These are phyloP conservation scores for Rosellinia necatrix DNA, from an alignment of 2,329 filamentous ascomycete species.

Conservation along the genomic window DNA sequence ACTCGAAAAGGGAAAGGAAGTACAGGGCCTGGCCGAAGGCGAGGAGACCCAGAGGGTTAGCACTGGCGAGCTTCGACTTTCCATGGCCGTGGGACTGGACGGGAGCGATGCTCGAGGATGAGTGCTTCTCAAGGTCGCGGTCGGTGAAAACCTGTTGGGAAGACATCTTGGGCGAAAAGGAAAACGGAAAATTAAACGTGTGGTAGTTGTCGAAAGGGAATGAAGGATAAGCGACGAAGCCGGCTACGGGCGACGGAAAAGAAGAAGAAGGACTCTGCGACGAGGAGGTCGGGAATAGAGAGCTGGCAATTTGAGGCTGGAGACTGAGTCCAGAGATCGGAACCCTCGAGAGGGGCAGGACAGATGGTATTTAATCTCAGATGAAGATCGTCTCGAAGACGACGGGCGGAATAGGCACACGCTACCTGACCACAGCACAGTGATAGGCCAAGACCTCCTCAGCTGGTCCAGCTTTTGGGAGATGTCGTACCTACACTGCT, in stretches of 20 bases:
- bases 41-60: slow-evolving; percentile 42
- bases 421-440: not conserved
- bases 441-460: slow-evolving; percentile 26
- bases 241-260: slow-evolving; percentile 23
- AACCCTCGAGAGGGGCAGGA: slow-evolving; percentile 19
- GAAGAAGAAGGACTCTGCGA: slow-evolving; percentile 25
- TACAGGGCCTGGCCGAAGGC: slow-evolving; percentile 44
- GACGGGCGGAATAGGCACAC: slow-evolving; percentile 2
- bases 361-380: slow-evolving; percentile 29
- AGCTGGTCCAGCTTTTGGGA: slow-evolving; percentile 24
- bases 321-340: slow-evolving; percentile 8
- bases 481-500: slow-evolving; percentile 8
- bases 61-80: slow-evolving; percentile 32
- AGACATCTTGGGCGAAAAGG: slow-evolving; percentile 21
- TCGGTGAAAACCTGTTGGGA: slow-evolving; percentile 30
- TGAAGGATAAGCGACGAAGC: slow-evolving; percentile 10
- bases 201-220: slow-evolving; percentile 16
- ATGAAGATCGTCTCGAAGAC: slow-evolving; percentile 19
- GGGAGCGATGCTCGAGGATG: slow-evolving; percentile 24
- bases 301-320: slow-evolving; percentile 13
- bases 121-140: slow-evolving; percentile 33
- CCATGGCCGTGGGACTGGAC: slow-evolving; percentile 20
- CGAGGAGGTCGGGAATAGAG: slow-evolving; percentile 21
- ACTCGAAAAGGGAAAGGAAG: slow-evolving; percentile 33
- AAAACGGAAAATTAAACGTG: slow-evolving; percentile 12